Conservation (phyloP, 179 eudicot species). For the Spinacia oleracea region DNA sequence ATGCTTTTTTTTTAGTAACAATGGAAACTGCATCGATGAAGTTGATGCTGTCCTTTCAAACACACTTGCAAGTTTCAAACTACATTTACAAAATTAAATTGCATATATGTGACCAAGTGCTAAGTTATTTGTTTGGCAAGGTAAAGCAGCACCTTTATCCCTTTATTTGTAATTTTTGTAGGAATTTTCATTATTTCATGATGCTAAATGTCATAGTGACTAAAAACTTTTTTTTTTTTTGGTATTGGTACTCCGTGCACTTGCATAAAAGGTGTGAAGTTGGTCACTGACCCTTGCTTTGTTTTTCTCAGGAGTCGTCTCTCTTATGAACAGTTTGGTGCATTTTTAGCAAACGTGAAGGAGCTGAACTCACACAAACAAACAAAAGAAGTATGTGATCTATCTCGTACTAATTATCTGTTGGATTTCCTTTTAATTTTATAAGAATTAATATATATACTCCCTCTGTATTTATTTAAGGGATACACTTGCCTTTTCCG, state of each 20-base stretch:
- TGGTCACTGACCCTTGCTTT: background rate
- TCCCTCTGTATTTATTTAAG: no score
- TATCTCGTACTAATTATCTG: background rate
- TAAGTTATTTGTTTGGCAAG: background rate
- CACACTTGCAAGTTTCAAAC: background rate
- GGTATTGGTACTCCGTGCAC: background rate
- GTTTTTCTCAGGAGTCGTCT: constrained; percentile 69
- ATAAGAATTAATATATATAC: background rate
- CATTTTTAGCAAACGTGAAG: constrained; percentile 93
- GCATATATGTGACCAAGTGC: background rate
- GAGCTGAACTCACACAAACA: constrained; percentile 92
- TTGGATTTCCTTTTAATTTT: background rate
- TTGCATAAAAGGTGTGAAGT: background rate
- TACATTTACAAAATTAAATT: background rate
- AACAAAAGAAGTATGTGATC: constrained; percentile 69
- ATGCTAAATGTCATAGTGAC: background rate
- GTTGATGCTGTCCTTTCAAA: background rate
- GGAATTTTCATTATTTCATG: background rate
- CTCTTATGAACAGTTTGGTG: constrained; percentile 91
- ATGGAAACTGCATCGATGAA: background rate
- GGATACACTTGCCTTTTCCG: no score
- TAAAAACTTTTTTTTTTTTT: background rate
- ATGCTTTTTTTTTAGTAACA: background rate
- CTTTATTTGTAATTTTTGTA: background rate
- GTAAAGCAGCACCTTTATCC: background rate